Base-by-base conservation (phyloP, 768 basidiomycete species). In the Leccinum variicolor region DNA sequence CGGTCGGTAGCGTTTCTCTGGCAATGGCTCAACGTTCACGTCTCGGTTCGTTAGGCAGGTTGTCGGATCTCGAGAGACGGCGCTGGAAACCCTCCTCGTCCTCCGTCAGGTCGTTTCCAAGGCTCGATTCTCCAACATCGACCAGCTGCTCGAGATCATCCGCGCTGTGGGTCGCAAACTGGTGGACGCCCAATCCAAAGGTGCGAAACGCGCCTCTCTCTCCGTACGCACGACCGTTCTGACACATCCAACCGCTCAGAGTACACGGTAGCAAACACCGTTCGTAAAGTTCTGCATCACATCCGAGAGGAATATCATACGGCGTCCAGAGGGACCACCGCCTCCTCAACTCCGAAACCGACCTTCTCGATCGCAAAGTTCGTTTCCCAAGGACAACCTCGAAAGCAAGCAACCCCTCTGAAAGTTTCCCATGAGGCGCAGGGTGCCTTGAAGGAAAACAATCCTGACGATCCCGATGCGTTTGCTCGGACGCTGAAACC, bases 231-330 rank as follows among this genome's bases (percentile, higher is more conserved):
- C 57, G 50, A 29, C 53, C 41, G 48, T 36, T 36, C 34, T 36
- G 19, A 29, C 53, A 31, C 47, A 11, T 66, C 50, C 19, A 19
- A 26, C 8, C 41, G 31, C 15, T 54, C 74, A 98, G 97, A 99
- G 70, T 88, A 95, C 68, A 90, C 94, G 47, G 89, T 97, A 34
- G 94, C 94, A 23, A 98, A 98, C 70, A 95, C 95, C 21, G 89
- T 95, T 41, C 85, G 94, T 39, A 93, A 93, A 67, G 86, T 98
- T 23, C 77, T 98, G 26, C 93, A 95, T 69, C 90, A 97, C 67
- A 89, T 99, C 56, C 84, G 94, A 51, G 97, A 99, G 73, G 97
- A 99, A 69, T 95, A 94, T 71, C 81, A 89, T 59, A 90, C 94
- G 4, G 92, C 92, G 2, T 84, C 80, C 14, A 77, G 74, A 62